These are phyloP conservation scores for Globisporangium middletonii DNA, from an alignment of 352 stramenopile species.

Conservation along the genomic window DNA sequence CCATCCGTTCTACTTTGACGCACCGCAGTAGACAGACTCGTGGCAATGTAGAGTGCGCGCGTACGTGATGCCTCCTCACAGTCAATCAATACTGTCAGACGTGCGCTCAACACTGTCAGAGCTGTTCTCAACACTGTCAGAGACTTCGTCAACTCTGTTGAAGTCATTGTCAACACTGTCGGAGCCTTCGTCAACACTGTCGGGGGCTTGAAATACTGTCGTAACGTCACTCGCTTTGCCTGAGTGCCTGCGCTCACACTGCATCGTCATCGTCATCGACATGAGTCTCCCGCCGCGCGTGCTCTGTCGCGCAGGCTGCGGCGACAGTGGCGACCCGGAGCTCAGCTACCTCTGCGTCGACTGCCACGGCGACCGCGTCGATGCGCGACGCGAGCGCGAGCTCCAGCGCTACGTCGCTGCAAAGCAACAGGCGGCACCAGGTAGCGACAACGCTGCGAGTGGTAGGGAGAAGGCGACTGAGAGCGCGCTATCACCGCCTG, in stretches of 20 bases:
- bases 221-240: neutral
- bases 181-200: neutral
- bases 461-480: neutral
- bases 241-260: neutral
- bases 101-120: neutral
- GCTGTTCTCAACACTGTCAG: neutral
- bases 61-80: too few species aligned
- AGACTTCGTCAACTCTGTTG: neutral
- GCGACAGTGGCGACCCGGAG: slow-evolving; percentile 49
- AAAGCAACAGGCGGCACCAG: neutral
- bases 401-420: slow-evolving; percentile 28
- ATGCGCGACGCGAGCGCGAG: slow-evolving; percentile 35
- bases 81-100: neutral
- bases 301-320: slow-evolving; percentile 47
- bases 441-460: neutral
- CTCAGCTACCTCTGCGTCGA: slow-evolving; percentile 61
- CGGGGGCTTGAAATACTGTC: neutral
- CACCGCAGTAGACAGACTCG: slow-evolving; percentile 1
- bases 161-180: neutral
- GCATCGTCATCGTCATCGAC: neutral
- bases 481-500: neutral
- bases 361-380: slow-evolving; percentile 48
- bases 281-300: slow-evolving; percentile 51
- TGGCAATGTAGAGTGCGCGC: neutral
- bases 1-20: slow-evolving; percentile 72